phyloP scores from a whole-genome alignment of 2,329 filamentous ascomycete genomes.

The Colletotrichum eleusines region DNA sequence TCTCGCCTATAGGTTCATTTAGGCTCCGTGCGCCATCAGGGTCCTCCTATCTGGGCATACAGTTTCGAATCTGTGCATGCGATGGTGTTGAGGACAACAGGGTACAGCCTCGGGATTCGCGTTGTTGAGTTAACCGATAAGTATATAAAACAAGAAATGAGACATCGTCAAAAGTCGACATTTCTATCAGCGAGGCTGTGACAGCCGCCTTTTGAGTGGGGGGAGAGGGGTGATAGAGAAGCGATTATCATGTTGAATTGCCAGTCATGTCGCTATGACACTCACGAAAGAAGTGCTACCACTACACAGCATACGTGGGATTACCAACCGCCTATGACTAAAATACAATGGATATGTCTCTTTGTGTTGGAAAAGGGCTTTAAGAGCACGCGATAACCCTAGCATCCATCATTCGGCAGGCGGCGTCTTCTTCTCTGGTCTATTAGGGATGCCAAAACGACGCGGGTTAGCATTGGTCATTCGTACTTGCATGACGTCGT shows the following conservation, averaged over 20 bases:
- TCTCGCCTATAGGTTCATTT: background rate
- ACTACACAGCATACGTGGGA: background rate
- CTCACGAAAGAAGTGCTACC: background rate
- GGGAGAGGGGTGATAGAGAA: background rate
- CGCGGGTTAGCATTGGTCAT: background rate
- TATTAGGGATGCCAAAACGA: background rate
- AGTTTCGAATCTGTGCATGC: constrained; percentile 12
- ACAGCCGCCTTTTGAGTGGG: background rate
- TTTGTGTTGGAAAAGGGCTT: background rate
- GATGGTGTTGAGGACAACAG: constrained; percentile 4
- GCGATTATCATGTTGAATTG: no score
- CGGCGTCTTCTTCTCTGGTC: background rate
- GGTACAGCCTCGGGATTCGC: background rate
- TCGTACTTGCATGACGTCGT: constrained; percentile 41
- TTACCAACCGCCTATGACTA: background rate
- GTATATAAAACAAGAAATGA: background rate
- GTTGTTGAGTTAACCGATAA: background rate
- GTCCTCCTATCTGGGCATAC: background rate
- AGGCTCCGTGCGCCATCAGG: background rate
- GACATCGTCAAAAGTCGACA: background rate
- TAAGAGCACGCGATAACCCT: background rate
- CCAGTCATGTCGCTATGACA: background rate
- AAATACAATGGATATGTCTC: background rate
- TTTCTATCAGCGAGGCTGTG: background rate
- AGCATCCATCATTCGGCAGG: background rate